Evolutionary conservation across 73 alveolate species (phyloP), one percentile per base, ranked within the genome.

Genomic region (Uronychia binucleata): DNA sequence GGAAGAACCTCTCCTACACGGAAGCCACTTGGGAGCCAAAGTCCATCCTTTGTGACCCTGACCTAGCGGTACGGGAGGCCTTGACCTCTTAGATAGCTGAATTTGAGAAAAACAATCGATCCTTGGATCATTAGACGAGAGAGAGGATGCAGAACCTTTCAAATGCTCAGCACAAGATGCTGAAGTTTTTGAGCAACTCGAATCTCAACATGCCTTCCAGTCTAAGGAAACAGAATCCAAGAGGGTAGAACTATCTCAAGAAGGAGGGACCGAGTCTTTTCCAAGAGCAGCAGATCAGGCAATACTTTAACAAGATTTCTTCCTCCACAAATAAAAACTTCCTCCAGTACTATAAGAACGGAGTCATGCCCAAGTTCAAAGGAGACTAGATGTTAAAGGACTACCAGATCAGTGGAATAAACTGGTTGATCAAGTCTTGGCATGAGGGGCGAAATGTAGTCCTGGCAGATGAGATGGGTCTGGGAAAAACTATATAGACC

Each of bases 391-490:
- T 74, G 59, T 88, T 98, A 26, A 96, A 98, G 77, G 97, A 94
- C 75, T 98, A 98, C 88, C 95, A 97, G 92, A 88, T 97, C 57
- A 93, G 83, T 81, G 98, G 98, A 30, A 84, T 95, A 1, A 97
- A 97, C 85, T 97, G 99, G 99, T 77, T 97, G 31, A 96, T 97
- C 30, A 87, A 92, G 46, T 94, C 98, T 27, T 94, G 96, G 96
- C 85, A 85, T 60, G 95, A 86, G 31, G 88, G 91, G 28, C 85
- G 97, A 78, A 94, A 94, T 92, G 94, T 94, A 19, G 92, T 94
- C 30, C 74, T 94, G 78, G 98, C 98, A 1, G 99, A 97, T 90
- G 99, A 97, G 87, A 97, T 97, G 99, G 99, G 99, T 1, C 92
- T 97, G 58, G 99, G 99, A 1, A 97, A 97, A 86, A 93, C 99